Evolutionary conservation across 306 rosid species (phyloP).

Genomic region (Prunus davidiana): DNA sequence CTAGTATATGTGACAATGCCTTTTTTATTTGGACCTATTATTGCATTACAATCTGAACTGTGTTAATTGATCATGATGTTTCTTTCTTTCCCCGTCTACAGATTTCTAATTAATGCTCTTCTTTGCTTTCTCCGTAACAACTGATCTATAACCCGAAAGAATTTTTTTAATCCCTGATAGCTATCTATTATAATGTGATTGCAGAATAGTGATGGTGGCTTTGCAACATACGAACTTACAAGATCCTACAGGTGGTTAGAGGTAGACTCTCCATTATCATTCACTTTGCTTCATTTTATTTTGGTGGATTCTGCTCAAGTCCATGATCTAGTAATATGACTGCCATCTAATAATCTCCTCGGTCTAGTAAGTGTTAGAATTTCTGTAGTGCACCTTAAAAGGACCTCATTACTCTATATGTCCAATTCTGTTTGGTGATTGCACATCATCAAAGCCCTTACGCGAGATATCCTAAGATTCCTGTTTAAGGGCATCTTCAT

Average conservation of each 20-base stretch:
- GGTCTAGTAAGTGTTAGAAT: neutral
- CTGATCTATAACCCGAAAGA: neutral
- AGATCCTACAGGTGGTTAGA: slow-evolving; percentile 92
- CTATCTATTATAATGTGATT: slow-evolving; percentile 7
- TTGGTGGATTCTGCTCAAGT: slow-evolving; percentile 16
- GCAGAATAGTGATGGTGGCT: slow-evolving; percentile 82
- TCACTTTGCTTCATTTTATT: neutral
- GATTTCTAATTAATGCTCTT: neutral
- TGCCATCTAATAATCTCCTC: slow-evolving; percentile 12
- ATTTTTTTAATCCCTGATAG: neutral
- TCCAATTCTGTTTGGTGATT: neutral
- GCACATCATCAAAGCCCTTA: neutral
- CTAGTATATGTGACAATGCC: neutral
- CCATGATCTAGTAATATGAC: neutral
- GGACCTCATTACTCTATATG: neutral
- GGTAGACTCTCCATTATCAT: slow-evolving; percentile 38
- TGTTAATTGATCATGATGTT: neutral
- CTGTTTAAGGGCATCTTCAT: neutral
- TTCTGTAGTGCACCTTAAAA: neutral
- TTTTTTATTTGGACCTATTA: neutral
- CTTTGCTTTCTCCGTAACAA: neutral
- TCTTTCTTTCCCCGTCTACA: neutral
- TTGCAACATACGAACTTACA: slow-evolving; percentile 88
- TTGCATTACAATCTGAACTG: neutral
- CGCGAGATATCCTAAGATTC: neutral